A percentile compares a stretch with the other conserved stretches of the same genome.
Conservation (phyloP, 2,329 filamentous ascomycete genomes). For the Cordyceps pruinosa region DNA sequence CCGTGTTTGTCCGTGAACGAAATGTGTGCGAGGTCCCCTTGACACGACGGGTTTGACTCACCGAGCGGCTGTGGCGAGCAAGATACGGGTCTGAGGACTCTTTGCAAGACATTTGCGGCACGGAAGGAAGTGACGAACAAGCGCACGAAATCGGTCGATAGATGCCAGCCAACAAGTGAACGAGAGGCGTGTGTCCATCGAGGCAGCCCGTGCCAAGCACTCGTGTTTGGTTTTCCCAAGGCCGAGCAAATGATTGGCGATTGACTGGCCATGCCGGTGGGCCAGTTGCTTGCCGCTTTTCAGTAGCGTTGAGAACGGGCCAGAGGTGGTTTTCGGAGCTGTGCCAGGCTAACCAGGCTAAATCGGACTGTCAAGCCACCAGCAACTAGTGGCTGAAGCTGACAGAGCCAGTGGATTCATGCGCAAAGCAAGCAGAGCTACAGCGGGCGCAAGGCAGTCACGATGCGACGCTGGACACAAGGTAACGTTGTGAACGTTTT, state of each 20-base stretch:
- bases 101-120: slow-evolving; percentile 1
- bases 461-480: background rate
- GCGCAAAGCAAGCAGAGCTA: background rate
- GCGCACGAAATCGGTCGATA: background rate
- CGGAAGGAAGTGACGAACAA: background rate
- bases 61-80: slow-evolving; percentile 3
- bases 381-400: slow-evolving; percentile 10
- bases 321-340: background rate
- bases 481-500: background rate
- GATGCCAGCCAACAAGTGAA: background rate
- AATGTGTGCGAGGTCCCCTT: background rate
- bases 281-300: background rate
- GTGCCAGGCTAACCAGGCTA: slow-evolving; percentile 2
- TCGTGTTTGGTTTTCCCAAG: background rate
- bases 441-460: background rate
- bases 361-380: slow-evolving; percentile 9
- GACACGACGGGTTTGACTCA: slow-evolving; percentile 2
- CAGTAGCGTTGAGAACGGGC: slow-evolving; percentile 1
- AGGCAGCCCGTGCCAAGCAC: background rate
- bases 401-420: slow-evolving; percentile 5
- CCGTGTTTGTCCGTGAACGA: background rate
- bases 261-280: background rate
- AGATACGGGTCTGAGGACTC: background rate
- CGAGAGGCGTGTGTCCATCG: background rate
- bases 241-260: background rate